Percentiles rank a stretch among this genome's conserved stretches.
phyloP scores from a whole-genome alignment of 805 yeast species.

The Teunomyces pallodes region DNA sequence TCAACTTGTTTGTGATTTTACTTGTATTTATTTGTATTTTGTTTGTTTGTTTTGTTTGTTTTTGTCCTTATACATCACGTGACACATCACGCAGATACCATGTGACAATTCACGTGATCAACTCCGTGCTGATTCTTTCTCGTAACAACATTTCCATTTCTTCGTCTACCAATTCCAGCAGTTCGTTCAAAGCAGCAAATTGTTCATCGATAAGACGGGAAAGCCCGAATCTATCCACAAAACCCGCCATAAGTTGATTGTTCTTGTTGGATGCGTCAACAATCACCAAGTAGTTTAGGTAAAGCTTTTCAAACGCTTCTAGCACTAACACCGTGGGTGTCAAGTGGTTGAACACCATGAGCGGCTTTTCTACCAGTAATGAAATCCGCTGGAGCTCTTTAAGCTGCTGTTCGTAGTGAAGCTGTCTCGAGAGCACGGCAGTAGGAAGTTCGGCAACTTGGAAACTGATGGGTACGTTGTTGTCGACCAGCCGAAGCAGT shows the following conservation, averaged over 20 bases:
- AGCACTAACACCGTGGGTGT: conserved; percentile 32
- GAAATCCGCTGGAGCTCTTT: conserved; percentile 11
- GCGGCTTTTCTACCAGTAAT: conserved; percentile 19
- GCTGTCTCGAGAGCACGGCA: conserved; percentile 21
- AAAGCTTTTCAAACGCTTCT: conserved; percentile 38
- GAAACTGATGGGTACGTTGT: conserved; percentile 15
- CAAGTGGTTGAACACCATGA: conserved; percentile 25
- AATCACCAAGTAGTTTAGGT: conserved; percentile 34
- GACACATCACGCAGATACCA: not conserved
- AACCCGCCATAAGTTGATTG: conserved; percentile 27
- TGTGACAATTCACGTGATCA: conserved; percentile 19
- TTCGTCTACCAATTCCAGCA: conserved; percentile 22
- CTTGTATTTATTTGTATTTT: not conserved
- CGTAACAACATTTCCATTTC: conserved; percentile 3
- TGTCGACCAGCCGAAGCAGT: conserved; percentile 6
- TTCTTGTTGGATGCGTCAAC: conserved; percentile 14
- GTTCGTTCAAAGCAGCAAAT: conserved; percentile 18
- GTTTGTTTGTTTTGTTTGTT: conserved; percentile 1
- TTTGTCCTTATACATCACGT: not conserved
- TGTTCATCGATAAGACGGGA: conserved; percentile 27
- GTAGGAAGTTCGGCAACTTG: conserved; percentile 18
- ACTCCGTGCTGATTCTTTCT: conserved; percentile 28
- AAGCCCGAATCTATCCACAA: conserved; percentile 37
- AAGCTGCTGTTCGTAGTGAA: conserved; percentile 19
- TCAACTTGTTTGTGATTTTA: not conserved